Conservation (phyloP, 495 filamentous ascomycete species). For the Cudoniella acicularis region DNA sequence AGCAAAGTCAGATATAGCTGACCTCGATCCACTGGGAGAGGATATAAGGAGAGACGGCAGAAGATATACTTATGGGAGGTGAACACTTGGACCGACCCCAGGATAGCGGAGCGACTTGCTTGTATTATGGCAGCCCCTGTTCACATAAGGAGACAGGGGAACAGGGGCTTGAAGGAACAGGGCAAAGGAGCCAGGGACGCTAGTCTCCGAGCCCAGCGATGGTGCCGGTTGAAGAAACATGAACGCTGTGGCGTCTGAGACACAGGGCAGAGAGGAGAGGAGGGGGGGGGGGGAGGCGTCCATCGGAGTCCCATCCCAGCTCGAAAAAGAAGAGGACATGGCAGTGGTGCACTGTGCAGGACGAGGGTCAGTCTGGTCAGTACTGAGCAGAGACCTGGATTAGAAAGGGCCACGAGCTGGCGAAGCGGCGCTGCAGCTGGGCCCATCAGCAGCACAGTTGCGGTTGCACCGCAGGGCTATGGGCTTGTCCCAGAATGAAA, state of each 20-base stretch:
- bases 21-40: constrained; percentile 1
- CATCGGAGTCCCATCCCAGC: too few relatives aligned
- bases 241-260: constrained; percentile 28
- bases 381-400: too few relatives aligned
- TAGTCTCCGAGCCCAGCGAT: constrained; percentile 19
- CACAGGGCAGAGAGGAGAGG: background rate
- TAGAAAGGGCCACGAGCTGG: too few relatives aligned
- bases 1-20: constrained; percentile 9
- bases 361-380: too few relatives aligned
- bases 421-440: too few relatives aligned
- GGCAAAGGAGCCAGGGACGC: constrained; percentile 13
- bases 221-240: constrained; percentile 16
- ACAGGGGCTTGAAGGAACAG: too few relatives aligned
- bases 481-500: constrained; percentile 15
- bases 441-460: too few relatives aligned
- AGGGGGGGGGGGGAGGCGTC: background rate
- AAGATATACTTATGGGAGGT: constrained; percentile 25
- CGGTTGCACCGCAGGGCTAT: background rate
- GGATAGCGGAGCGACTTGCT: constrained; percentile 13
- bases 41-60: background rate
- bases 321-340: background rate
- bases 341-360: background rate
- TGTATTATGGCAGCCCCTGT: constrained; percentile 6
- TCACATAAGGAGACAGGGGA: constrained; percentile 13
- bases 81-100: constrained; percentile 18